Evolutionary conservation across 129 eudicot species (phyloP).

Genomic region (Artemisia argyi): DNA sequence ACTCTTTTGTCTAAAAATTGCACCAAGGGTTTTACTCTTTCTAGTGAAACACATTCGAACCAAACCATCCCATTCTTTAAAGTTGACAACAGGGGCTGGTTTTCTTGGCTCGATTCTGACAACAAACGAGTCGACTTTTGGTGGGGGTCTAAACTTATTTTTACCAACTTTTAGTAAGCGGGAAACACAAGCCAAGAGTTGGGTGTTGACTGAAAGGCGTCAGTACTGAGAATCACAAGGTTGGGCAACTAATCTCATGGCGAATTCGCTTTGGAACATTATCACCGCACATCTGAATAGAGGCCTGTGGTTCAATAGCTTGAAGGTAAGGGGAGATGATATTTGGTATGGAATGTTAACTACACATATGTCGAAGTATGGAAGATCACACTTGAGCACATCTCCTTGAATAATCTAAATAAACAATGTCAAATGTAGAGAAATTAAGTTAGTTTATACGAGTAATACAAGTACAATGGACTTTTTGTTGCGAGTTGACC

Average conservation of each 20-base stretch:
- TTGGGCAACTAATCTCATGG: slow-evolving; percentile 93
- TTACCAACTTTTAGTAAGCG: slow-evolving; percentile 87
- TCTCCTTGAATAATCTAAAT: slow-evolving; percentile 81
- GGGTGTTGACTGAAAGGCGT: slow-evolving; percentile 91
- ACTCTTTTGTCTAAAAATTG: slow-evolving; percentile 63
- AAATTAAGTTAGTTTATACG: neutral
- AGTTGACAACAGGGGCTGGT: too few species aligned
- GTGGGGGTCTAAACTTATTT: slow-evolving; percentile 93
- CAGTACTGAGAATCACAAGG: slow-evolving; percentile 86
- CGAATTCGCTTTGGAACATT: slow-evolving; percentile 93
- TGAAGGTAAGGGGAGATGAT: slow-evolving; percentile 88
- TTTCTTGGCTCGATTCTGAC: slow-evolving; percentile 60
- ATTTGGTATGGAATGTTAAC: slow-evolving; percentile 96
- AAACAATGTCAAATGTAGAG: neutral
- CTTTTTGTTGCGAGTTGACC: neutral
- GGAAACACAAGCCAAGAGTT: slow-evolving; percentile 72
- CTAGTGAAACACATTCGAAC: slow-evolving; percentile 82
- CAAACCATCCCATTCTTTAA: slow-evolving; percentile 93
- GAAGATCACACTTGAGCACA: slow-evolving; percentile 45
- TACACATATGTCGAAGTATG: slow-evolving; percentile 90
- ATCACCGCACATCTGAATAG: slow-evolving; percentile 80
- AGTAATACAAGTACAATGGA: neutral
- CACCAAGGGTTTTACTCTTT: slow-evolving; percentile 80
- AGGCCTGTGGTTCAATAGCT: slow-evolving; percentile 69
- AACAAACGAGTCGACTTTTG: slow-evolving; percentile 93